A percentile compares a stretch with the other conserved stretches of the same genome.
Conservation (phyloP, 495 filamentous ascomycete genomes). For the Tuber aestivum region DNA sequence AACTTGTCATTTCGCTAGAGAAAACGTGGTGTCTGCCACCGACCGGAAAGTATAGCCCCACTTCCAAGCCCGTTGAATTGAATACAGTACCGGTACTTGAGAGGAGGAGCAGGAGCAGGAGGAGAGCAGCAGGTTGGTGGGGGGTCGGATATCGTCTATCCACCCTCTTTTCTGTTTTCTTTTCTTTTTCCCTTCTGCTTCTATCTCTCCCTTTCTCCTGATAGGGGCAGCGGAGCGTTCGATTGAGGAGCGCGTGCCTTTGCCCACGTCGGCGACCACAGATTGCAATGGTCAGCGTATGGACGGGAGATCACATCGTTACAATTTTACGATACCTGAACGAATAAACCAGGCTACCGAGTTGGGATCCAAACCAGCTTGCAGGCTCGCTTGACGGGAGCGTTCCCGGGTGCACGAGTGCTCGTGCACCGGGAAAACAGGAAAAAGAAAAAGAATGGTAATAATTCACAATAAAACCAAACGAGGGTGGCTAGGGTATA, state of each 20-base stretch:
- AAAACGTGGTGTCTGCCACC: background rate
- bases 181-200: no score
- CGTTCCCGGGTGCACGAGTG: background rate
- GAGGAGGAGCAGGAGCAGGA: background rate
- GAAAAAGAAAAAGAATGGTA: background rate
- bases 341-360: background rate
- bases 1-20: background rate
- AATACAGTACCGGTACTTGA: constrained; percentile 3
- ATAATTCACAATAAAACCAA: background rate
- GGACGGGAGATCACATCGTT: background rate
- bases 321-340: background rate
- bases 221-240: constrained; percentile 1
- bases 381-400: constrained; percentile 5
- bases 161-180: no score
- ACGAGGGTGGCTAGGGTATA: background rate
- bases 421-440: background rate
- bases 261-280: constrained; percentile 3
- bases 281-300: background rate
- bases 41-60: constrained; percentile 3
- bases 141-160: background rate
- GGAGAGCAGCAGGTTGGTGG: no score
- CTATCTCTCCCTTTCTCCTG: background rate
- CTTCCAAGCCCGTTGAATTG: constrained; percentile 4
- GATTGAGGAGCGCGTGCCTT: background rate
- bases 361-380: constrained; percentile 1